Base-by-base conservation (phyloP, 257 asterid genomes). In the Solanum rostratum region DNA sequence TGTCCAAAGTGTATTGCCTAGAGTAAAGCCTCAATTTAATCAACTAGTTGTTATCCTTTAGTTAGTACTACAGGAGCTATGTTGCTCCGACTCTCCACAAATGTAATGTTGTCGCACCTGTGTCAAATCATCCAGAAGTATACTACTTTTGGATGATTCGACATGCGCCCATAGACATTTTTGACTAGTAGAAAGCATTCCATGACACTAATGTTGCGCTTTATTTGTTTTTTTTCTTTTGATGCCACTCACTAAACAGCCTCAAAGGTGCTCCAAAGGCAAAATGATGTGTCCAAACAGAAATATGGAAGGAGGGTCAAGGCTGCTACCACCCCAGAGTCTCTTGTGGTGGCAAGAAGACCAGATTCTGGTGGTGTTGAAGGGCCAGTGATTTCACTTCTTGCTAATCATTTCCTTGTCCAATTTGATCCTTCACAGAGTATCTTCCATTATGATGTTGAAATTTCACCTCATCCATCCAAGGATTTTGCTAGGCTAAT, bases 321-420 rank as follows among this genome's bases (percentile, higher is more conserved):
- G 54, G 88, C 88, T 45, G n/a, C 80, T 16, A 83, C 88, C 24
- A 83, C 88, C 54, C 85, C 85, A 73, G 86, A 84, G 52, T 20
- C 93, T 73, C 59, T 89, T 55, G 73, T 89, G 88, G 90, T 96
- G 85, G 97, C 98, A 81, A 93, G 87, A 88, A 95, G 99, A 81
- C 99, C 99, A 20, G 99, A 96, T 74, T 90, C 91, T 65, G 99
- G 99, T 83, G 99, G 99, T 55, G 89, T 90, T 7, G 97, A 95
- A 90, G 99, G 99, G 86, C 90, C 82, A 41, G 92, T 86, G 11
- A 84, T 96, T 68, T 86, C 90, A 83, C 96, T 96, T 22, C 91
- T 96, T 65, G 98, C 98, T 24, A 96, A 96, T 86, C 99, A 96
- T 93, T 96, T 95, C 89, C 84, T 88, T 59, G 98, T 96, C 80